phyloP scores from a whole-genome alignment of 2,329 filamentous ascomycete species.

The Fusarium mexicanum region DNA sequence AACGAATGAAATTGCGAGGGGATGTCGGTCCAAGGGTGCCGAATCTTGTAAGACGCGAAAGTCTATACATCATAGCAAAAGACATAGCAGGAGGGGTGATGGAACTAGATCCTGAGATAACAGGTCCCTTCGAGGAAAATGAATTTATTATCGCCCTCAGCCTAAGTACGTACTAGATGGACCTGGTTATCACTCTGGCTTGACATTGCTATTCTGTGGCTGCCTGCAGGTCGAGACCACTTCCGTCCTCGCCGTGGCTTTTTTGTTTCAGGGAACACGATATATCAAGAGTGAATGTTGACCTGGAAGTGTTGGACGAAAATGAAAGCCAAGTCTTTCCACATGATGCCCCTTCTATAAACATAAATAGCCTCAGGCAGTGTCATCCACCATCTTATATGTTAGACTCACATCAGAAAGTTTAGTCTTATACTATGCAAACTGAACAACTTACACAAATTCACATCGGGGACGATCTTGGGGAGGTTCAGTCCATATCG shows the following conservation, averaged over 20 bases:
- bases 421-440: background rate
- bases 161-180: background rate
- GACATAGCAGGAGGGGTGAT: background rate
- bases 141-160: background rate
- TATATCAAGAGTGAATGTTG: accelerated
- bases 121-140: background rate
- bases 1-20: background rate
- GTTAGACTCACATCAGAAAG: accelerated
- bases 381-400: background rate
- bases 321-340: accelerated
- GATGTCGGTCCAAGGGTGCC: background rate
- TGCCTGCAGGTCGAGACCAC: background rate
- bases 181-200: background rate
- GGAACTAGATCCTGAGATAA: too few species aligned
- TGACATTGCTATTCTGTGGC: too few species aligned
- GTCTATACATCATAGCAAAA: background rate
- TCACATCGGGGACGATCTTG: conserved; percentile 10
- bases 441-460: conserved; percentile 32
- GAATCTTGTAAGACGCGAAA: background rate
- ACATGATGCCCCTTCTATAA: background rate
- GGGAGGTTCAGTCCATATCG: conserved; percentile 11
- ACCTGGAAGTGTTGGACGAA: accelerated
- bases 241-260: background rate
- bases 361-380: background rate
- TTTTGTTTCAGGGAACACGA: background rate